These are phyloP conservation scores for Ceratocystis lukuohia DNA, from an alignment of 2,329 filamentous ascomycete genomes.

Conservation along the genomic window DNA sequence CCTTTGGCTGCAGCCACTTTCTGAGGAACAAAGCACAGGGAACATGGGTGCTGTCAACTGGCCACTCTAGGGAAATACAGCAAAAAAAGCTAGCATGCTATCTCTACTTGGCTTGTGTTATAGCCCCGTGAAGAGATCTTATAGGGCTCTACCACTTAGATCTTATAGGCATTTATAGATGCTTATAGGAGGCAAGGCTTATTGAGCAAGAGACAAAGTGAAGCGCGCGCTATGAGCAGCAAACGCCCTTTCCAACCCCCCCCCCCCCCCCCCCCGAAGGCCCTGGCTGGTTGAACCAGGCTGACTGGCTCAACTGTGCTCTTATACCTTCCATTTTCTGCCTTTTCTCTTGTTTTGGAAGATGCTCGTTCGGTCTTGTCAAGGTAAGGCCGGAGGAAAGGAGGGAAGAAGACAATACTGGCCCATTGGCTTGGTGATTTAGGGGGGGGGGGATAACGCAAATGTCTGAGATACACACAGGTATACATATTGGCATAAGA, in stretches of 20 bases:
- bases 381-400: too few species aligned
- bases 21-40: background rate
- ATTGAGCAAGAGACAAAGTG: background rate
- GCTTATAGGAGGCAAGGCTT: background rate
- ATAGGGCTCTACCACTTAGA: constrained; percentile 1
- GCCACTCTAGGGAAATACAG: background rate
- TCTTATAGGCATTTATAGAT: constrained; percentile 4
- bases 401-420: background rate
- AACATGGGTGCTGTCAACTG: background rate
- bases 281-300: background rate
- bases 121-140: background rate
- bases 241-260: background rate
- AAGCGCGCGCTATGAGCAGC: background rate
- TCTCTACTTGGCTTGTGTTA: background rate
- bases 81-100: background rate
- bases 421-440: background rate
- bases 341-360: too few species aligned
- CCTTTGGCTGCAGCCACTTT: background rate
- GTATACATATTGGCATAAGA: too few species aligned
- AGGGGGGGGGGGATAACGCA: background rate
- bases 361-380: too few species aligned
- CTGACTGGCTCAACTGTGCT: background rate
- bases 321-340: background rate
- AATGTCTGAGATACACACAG: too few species aligned
- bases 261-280: too few species aligned